phyloP scores from a whole-genome alignment of 768 basidiomycete genomes.

The Lactarius hatsudake region DNA sequence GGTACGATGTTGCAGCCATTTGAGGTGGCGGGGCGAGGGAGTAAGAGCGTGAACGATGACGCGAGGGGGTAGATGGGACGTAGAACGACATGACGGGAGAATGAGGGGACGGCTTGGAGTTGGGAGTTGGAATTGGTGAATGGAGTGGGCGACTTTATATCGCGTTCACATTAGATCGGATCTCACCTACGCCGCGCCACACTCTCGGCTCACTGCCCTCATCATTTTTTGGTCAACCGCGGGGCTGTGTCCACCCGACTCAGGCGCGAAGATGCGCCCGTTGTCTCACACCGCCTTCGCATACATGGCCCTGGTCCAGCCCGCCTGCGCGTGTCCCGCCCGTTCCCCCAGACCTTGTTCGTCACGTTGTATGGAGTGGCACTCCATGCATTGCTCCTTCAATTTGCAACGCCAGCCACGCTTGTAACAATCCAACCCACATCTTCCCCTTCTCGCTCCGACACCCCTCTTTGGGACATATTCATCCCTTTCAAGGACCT shows the following conservation, averaged over 20 bases:
- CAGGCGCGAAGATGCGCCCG: background rate
- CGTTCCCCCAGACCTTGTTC: background rate
- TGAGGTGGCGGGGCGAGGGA: slow-evolving; percentile 21
- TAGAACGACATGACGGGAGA: slow-evolving; percentile 30
- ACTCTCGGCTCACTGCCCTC: background rate
- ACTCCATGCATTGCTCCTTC: background rate
- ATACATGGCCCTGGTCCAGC: background rate
- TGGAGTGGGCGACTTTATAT: slow-evolving; percentile 13
- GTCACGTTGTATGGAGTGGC: background rate
- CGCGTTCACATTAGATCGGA: slow-evolving; percentile 9
- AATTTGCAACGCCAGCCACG: background rate
- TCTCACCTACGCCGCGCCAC: slow-evolving; percentile 8
- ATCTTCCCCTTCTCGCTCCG: background rate
- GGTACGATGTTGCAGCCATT: slow-evolving; percentile 22
- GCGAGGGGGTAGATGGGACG: slow-evolving; percentile 29
- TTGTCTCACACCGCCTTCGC: background rate
- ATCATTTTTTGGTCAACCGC: background rate
- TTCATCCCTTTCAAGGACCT: background rate
- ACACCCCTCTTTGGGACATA: background rate
- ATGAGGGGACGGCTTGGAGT: slow-evolving; percentile 6
- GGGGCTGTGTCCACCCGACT: background rate
- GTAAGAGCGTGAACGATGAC: slow-evolving; percentile 28
- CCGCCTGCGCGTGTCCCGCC: background rate
- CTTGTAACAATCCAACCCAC: background rate
- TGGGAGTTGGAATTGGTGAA: slow-evolving; percentile 11